Percentiles rank a stretch among this genome's conserved stretches.
Conservation (phyloP, 2,329 filamentous ascomycete species). For the Rhynchosporium secalis region DNA sequence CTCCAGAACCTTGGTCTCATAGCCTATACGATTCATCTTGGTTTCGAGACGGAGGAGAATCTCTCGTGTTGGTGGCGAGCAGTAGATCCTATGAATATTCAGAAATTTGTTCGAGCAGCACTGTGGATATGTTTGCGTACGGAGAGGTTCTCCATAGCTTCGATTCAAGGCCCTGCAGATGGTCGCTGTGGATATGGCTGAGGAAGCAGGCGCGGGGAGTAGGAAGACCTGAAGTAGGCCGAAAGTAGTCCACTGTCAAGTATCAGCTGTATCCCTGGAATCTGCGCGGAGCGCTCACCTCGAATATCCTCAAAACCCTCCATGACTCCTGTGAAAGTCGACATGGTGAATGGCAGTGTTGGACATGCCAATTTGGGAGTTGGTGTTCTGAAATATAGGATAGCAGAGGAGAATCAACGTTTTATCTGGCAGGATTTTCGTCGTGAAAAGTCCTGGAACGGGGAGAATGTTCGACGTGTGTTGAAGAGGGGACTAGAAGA, state of each 20-base stretch:
- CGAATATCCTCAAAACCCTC: conserved; percentile 78
- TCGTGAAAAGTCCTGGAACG: no score
- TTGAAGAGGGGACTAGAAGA: no score
- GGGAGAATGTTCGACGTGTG: no score
- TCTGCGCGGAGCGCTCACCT: conserved; percentile 46
- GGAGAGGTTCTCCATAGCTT: conserved; percentile 70
- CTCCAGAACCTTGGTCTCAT: conserved; percentile 75
- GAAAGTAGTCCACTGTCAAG: conserved; percentile 77
- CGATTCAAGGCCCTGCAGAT: conserved; percentile 75
- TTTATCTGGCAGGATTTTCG: no score
- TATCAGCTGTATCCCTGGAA: conserved; percentile 38
- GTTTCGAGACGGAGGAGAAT: conserved; percentile 80
- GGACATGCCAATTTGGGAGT: not conserved
- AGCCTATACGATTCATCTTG: conserved; percentile 78
- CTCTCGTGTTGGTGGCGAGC: conserved; percentile 78
- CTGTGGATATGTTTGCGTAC: conserved; percentile 41
- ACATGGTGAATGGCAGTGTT: conserved; percentile 53
- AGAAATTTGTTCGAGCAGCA: conserved; percentile 16
- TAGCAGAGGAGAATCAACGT: no score
- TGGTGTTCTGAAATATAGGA: not conserved
- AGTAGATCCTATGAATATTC: conserved; percentile 64
- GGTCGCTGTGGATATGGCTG: conserved; percentile 90
- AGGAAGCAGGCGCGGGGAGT: conserved; percentile 82
- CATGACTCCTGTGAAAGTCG: conserved; percentile 72
- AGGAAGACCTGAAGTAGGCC: conserved; percentile 51